These are phyloP conservation scores for Acer yangbiense DNA, from an alignment of 345 rosid genomes.

Conservation along the genomic window DNA sequence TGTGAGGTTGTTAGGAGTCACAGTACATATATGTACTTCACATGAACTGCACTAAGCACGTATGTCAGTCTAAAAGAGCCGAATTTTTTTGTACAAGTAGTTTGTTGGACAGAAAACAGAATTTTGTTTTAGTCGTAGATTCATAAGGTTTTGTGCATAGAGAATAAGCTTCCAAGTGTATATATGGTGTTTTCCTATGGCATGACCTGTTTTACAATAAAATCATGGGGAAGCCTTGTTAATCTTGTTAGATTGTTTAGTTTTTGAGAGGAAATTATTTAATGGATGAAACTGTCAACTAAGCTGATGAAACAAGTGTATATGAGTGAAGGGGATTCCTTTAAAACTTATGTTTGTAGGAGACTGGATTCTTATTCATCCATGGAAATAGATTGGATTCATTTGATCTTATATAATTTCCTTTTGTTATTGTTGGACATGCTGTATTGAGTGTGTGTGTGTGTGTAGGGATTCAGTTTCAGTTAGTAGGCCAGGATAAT, in stretches of 20 bases:
- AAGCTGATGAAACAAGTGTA: neutral
- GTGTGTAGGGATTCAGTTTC: too few relatives aligned
- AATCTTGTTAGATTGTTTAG: neutral
- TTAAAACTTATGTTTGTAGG: neutral
- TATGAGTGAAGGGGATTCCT: neutral
- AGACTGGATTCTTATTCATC: neutral
- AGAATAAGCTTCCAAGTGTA: neutral
- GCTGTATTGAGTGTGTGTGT: neutral
- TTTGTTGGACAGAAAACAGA: too few relatives aligned
- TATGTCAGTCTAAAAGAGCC: neutral
- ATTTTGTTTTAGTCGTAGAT: too few relatives aligned
- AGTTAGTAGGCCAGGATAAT: neutral
- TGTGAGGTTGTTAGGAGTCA: constrained; percentile 1
- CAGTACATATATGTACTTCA: neutral
- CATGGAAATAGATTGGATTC: neutral
- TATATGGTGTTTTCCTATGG: neutral
- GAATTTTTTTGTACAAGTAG: neutral
- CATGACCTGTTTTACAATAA: neutral
- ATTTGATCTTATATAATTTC: neutral
- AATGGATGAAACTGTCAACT: neutral
- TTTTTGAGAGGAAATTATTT: neutral
- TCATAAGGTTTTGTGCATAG: neutral
- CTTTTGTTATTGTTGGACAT: neutral
- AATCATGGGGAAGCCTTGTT: neutral
- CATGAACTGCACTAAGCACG: neutral